Evolutionary conservation across 1,139 yeast species (phyloP).

Genomic region (Magnusiomyces ingens): DNA sequence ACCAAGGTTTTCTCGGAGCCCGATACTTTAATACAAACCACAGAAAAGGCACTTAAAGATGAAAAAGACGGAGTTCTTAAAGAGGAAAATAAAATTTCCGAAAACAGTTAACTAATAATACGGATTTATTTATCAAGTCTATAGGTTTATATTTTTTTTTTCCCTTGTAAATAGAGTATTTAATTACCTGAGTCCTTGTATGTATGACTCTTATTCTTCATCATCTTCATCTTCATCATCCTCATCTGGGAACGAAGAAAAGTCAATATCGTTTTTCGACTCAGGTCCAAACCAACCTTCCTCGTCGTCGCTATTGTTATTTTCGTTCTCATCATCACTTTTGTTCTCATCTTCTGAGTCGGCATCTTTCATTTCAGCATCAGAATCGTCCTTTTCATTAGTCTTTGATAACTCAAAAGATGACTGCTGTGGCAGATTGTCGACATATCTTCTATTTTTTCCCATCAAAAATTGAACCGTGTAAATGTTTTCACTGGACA

Average conservation of each 20-base stretch:
- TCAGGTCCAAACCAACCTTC: slow-evolving; percentile 43
- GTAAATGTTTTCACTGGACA: slow-evolving; percentile 51
- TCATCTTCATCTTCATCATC: slow-evolving; percentile 21
- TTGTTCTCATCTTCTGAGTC: slow-evolving; percentile 12
- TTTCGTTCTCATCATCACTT: slow-evolving; percentile 20
- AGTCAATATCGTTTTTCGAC: slow-evolving; percentile 21
- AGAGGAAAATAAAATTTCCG: no score
- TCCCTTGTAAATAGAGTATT: neutral
- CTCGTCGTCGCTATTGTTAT: slow-evolving; percentile 27
- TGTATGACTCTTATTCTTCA: slow-evolving; percentile 16
- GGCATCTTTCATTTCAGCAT: slow-evolving; percentile 11
- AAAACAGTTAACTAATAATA: no score
- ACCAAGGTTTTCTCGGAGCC: no score
- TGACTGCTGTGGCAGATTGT: neutral
- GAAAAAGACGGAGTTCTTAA: no score
- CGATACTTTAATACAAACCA: no score
- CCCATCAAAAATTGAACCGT: slow-evolving; percentile 39
- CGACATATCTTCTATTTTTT: slow-evolving; percentile 8
- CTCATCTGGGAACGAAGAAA: slow-evolving; percentile 11
- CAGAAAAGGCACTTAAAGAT: no score
- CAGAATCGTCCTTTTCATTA: slow-evolving; percentile 7
- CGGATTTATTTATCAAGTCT: no score
- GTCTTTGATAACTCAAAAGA: neutral
- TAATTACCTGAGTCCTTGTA: neutral
- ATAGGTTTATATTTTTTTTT: no score